Base-by-base conservation (phyloP, 2,329 filamentous ascomycete species). In the Furcasterigmium furcatum region DNA sequence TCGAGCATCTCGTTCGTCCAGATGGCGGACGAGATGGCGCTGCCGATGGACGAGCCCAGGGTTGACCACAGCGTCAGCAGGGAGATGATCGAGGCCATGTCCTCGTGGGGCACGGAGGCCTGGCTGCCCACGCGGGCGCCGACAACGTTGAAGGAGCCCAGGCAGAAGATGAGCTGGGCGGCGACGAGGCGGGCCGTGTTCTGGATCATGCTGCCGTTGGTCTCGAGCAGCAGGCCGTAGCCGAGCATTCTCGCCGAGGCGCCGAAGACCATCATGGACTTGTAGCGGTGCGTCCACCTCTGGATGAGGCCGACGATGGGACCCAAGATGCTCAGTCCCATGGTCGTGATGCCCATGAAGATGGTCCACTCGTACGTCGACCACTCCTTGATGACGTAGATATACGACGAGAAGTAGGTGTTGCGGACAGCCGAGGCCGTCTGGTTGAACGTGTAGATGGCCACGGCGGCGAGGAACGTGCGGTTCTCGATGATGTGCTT, bases 71-170 rank as follows among this genome's bases (percentile, higher is more conserved):
- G 53, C 1, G 66, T 60, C 9, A 70, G 51, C 2, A 67, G 48
- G 13, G 65, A 57, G 43, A 71, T 71, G 36, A 65, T 51, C 1
- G 60, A 55, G 3, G 69, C 66, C 41, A 72, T 48, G 35, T 72
- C 67, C 44, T 70, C 60, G 49, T 72, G 69, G 1, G 68, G 66
- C 0, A 71, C 68, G 0, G 68, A 70, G 10, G 66, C 66, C 46
- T 71, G 66, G 4, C 52, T 57, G 7, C 64, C 69, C 0, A 72
- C 68, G 10, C 67, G 63, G 6, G 57, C 64, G 27, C 67, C 68
- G 18, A 72, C 61, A 4, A 70, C 62, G 41, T 61, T 64, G 52
- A 68, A 58, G 0, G 66, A 60, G n/a, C 59, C 59, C 2, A 65
- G 55, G 20, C 67, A 65, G 45, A 61, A 59, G 25, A 71, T 51